Base-by-base conservation (phyloP, 345 rosid species). In the Corchorus capsularis region DNA sequence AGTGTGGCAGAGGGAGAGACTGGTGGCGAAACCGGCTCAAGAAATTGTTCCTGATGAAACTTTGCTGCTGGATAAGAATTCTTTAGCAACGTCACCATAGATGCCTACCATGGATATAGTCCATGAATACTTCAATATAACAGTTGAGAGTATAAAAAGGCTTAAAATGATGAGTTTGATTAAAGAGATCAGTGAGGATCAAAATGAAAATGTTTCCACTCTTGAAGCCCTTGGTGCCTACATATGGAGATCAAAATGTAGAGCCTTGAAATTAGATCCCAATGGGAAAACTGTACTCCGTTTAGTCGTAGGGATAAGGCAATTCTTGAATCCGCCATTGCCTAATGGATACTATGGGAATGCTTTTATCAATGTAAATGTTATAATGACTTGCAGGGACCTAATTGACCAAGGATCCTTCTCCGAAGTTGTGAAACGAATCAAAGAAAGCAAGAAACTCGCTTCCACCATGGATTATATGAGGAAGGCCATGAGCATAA, bases 281-380 rank as follows among this genome's bases (percentile, higher is more conserved):
- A 74, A 85, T 1, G 87, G 85, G 4, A 0, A 37, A 75, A 12
- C 74, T 77, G 1, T 78, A 79, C 15, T 68, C 83, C 43, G 34
- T 20, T 20, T 56, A 7, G 77, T 85, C 0, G 82, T 81, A 1
- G 83, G 88, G 17, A 81, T 83, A 71, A 81, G 89, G 32, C 79
- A 71, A 22, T 71, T 63, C 3, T 20, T 88, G 13, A 79, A 81
- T 6, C 87, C 89, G 65, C 86, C 87, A 8, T 75, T 85, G 50
- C 83, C 79, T 0, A 64, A 79, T 32, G 90, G 87, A 37, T 85
- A 85, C 80, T 89, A 89, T 52, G 90, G 90, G 17, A 89, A 89
- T 78, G 90, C 87, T 8, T 85, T 89, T 14, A 79, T 83, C 4
- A 49, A 6, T 17, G 20, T 20, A 19, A 82, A 78, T 46, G 73